These are phyloP conservation scores for Penicillium sp. DNA, from an alignment of 2,329 filamentous ascomycete genomes.

Conservation along the genomic window DNA sequence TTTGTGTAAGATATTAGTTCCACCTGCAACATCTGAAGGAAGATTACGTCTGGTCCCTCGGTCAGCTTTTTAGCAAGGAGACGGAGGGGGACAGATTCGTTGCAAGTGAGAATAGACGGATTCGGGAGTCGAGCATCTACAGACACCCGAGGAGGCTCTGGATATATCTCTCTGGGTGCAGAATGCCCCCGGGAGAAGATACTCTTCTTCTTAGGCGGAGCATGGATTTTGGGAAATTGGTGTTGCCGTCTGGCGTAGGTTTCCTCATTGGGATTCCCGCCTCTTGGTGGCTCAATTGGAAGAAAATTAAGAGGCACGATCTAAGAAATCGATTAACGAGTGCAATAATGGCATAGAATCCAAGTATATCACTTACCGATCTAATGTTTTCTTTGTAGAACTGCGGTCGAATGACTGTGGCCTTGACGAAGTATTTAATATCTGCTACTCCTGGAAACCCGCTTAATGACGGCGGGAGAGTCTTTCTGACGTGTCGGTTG, in stretches of 20 bases:
- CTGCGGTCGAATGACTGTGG: constrained; percentile 84
- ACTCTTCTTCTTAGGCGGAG: constrained; percentile 52
- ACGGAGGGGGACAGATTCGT: constrained; percentile 76
- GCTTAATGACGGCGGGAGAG: constrained; percentile 83
- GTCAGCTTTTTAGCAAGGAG: constrained; percentile 75
- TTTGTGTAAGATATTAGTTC: constrained; percentile 76
- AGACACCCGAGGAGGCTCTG: constrained; percentile 58
- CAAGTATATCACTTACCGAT: constrained; percentile 32
- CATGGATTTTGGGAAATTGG: constrained; percentile 50
- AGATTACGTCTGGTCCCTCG: constrained; percentile 66
- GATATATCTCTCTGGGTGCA: constrained; percentile 29
- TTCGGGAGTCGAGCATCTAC: constrained; percentile 84
- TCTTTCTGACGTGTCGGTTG: constrained; percentile 71
- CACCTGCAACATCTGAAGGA: constrained; percentile 75
- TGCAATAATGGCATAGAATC: neutral
- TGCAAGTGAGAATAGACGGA: constrained; percentile 85
- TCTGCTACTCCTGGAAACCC: constrained; percentile 84
- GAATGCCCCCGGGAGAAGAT: constrained; percentile 54
- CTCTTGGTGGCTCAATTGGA: constrained; percentile 84
- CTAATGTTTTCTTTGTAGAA: constrained; percentile 90
- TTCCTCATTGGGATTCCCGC: constrained; percentile 66
- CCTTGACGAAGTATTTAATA: constrained; percentile 91
- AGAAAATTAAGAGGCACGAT: constrained; percentile 73
- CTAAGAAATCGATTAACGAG: constrained; percentile 20
- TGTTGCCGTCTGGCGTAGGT: constrained; percentile 76